Percentiles rank a stretch among this genome's conserved stretches.
phyloP scores from a whole-genome alignment of 768 basidiomycete species.

The Leccinellum rugosiceps region DNA sequence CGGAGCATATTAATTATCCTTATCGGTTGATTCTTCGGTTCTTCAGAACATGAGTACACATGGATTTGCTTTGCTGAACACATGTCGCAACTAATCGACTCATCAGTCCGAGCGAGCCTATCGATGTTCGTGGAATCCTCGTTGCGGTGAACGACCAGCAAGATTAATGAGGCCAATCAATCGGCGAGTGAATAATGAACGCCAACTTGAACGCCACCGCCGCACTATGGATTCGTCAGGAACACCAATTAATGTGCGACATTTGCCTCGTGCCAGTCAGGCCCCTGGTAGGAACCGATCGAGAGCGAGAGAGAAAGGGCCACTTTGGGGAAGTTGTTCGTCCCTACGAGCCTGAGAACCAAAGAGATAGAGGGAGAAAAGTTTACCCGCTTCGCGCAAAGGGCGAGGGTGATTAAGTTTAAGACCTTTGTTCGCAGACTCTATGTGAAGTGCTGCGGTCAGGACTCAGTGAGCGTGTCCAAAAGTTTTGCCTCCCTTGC shows the following conservation, averaged over 20 bases:
- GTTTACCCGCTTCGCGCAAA: not conserved
- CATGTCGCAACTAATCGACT: not conserved
- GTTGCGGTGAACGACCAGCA: no score
- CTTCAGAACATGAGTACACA: not conserved
- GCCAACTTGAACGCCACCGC: no score
- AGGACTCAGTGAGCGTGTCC: not conserved
- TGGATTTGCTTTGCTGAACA: not conserved
- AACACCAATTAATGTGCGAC: not conserved
- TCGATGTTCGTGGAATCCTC: not conserved
- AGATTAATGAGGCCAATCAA: no score
- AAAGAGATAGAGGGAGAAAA: not conserved
- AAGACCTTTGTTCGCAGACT: not conserved
- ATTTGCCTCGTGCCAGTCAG: not conserved
- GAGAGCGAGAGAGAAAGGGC: not conserved
- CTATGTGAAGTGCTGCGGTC: not conserved
- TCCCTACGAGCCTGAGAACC: not conserved
- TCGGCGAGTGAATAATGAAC: no score
- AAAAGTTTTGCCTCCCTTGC: not conserved
- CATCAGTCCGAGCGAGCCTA: not conserved
- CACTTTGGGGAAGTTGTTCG: not conserved
- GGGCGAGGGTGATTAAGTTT: not conserved
- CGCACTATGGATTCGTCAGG: not conserved
- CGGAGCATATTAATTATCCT: not conserved
- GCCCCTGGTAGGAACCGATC: not conserved
- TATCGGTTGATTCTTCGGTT: not conserved